Percentiles rank a stretch among this genome's conserved stretches.
These are phyloP conservation scores for Allomyces macrogynus DNA, from an alignment of 192 early-diverging fungal species.

Conservation along the genomic window DNA sequence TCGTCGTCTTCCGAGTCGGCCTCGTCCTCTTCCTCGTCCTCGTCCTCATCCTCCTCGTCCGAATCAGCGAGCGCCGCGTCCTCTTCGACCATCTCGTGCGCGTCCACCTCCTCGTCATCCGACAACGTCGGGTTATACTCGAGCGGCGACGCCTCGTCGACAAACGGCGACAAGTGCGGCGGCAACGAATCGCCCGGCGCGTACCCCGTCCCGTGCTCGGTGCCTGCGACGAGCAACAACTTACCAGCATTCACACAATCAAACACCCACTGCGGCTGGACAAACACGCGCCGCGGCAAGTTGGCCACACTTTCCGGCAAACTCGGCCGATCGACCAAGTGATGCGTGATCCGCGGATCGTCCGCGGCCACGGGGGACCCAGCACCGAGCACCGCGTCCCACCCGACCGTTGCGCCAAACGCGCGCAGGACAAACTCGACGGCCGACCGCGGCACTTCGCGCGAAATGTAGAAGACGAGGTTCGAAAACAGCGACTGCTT, in stretches of 20 bases:
- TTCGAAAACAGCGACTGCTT: constrained; percentile 33
- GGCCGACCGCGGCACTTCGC: constrained; percentile 83
- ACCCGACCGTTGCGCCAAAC: constrained; percentile 77
- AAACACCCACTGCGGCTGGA: constrained; percentile 98
- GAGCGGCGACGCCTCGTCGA: constrained; percentile 62
- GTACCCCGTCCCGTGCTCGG: constrained; percentile 28
- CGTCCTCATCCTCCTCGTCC: constrained; percentile 61
- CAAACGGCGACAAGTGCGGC: constrained; percentile 88
- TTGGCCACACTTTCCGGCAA: constrained; percentile 33
- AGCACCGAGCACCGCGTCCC: constrained; percentile 56
- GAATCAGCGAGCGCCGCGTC: constrained; percentile 66
- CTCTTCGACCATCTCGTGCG: constrained; percentile 55
- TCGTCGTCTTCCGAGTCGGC: constrained; percentile 52
- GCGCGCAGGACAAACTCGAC: constrained; percentile 78
- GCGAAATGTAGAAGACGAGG: constrained; percentile 64
- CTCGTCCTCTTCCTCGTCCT: constrained; percentile 40
- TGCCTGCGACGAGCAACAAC: constrained; percentile 28
- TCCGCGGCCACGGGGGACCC: constrained; percentile 59
- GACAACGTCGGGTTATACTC: constrained; percentile 76
- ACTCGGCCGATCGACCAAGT: constrained; percentile 66
- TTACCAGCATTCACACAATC: constrained; percentile 76
- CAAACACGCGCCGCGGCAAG: constrained; percentile 39
- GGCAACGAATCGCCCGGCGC: constrained; percentile 62
- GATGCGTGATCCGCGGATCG: constrained; percentile 72
- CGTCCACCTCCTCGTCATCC: constrained; percentile 56